phyloP scores from a whole-genome alignment of 2,329 filamentous ascomycete genomes.

The Fusarium irregulare region DNA sequence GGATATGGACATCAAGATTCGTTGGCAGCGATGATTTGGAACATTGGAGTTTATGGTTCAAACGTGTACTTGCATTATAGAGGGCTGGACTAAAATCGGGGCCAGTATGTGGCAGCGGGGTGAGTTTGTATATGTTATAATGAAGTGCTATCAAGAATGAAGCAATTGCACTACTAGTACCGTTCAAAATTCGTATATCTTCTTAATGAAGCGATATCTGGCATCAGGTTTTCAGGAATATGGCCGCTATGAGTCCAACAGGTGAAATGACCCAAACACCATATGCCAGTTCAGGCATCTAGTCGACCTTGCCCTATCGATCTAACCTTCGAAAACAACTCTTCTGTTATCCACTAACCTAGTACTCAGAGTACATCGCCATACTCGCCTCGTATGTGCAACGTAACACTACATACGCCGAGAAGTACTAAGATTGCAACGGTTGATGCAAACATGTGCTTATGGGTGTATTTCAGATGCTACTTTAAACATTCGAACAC shows the following conservation, averaged over 20 bases:
- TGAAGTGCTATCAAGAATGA: conserved; percentile 33
- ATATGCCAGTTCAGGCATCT: not conserved
- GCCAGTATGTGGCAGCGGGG: not conserved
- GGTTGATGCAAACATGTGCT: not conserved
- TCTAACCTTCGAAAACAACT: not conserved
- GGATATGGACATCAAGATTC: not conserved
- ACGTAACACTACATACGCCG: not conserved
- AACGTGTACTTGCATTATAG: conserved; percentile 28
- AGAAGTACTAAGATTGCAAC: not conserved
- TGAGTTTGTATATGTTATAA: conserved; percentile 38
- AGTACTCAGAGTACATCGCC: not conserved
- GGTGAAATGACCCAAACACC: not conserved
- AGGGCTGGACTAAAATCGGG: conserved; percentile 11
- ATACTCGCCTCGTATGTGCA: not conserved
- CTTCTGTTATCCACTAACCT: not conserved
- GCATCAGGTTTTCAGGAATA: not conserved
- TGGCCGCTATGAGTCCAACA: not conserved
- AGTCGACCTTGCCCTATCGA: not conserved
- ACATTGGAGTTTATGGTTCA: conserved; percentile 42
- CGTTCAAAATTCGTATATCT: not conserved
- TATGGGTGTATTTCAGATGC: not conserved
- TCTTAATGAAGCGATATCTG: not conserved
- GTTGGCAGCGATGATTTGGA: conserved; percentile 35
- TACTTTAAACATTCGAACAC: not conserved
- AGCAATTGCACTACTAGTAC: not conserved